Base-by-base conservation (phyloP, 129 eudicot genomes). In the Flaveria brownii region DNA sequence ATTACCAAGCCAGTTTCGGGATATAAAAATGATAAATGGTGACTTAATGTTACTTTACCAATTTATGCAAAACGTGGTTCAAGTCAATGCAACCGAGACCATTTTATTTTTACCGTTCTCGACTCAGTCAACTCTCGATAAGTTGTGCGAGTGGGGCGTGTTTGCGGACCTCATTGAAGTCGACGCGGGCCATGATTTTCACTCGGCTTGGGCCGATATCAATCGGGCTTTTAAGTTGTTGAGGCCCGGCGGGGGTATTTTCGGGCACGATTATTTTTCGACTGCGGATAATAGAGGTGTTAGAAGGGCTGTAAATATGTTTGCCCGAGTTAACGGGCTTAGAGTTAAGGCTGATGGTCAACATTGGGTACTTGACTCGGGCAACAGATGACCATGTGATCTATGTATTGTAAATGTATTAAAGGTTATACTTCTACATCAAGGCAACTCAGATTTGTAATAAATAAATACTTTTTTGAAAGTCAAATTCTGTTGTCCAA, bases 131-230 rank as follows among this genome's bases (percentile, higher is more conserved):
- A 74, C 83, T 41, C 87, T 92, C n/a, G 76, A 71, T 63, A 81
- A 39, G 68, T 72, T 92, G 15, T 92, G 97, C 50, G 85, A 87
- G 78, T 89, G 96, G 97, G 97, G 97, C 2, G 85, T 92, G 61
- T 80, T 77, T 50, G 96, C 77, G 2, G 92, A 91, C 77, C 57
- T 91, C 79, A 84, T 91, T 52, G 97, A 91, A 42, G 84, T 91
- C 1, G 97, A 91, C 17, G 97, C 92, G 3, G 89, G 96, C 16
- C 96, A 85, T 41, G 96, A 92, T 77, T 92, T 92, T 72, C 96
- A 89, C 84, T 92, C 97, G 18, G 97, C 97, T 9, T 92, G 97
- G 97, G 71, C 88, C 0, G 91, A 92, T 17, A 87, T 92, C 36
- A 92, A 92, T 75, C 87, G 79, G 25, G 97, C 96, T 0, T 86